These are phyloP conservation scores for Penicillium sp. DNA, from an alignment of 2,329 filamentous ascomycete species.

Conservation along the genomic window DNA sequence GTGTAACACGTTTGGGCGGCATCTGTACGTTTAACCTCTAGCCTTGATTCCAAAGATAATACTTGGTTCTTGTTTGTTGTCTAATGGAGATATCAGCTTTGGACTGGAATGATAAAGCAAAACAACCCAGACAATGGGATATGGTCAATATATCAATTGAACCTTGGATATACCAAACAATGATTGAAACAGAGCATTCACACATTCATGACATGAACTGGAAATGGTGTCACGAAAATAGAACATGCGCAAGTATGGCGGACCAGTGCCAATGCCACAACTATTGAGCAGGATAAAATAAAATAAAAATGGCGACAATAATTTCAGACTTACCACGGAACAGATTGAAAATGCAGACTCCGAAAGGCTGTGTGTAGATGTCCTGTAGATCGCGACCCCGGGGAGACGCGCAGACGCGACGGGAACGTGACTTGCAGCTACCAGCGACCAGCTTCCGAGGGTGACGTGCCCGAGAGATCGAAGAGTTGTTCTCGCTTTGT, in stretches of 20 bases:
- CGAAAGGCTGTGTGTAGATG: background rate
- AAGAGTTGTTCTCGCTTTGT: background rate
- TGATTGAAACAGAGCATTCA: background rate
- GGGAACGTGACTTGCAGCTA: constrained; percentile 20
- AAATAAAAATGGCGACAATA: background rate
- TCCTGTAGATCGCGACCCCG: constrained; percentile 17
- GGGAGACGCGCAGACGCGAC: constrained; percentile 26
- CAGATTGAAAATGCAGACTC: background rate
- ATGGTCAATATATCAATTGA: background rate
- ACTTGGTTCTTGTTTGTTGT: background rate
- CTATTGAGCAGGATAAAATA: background rate
- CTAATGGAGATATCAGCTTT: background rate
- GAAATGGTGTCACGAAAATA: background rate
- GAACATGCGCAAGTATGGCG: background rate
- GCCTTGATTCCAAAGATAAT: background rate
- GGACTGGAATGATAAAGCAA: background rate
- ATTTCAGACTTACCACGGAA: background rate
- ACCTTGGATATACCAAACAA: background rate
- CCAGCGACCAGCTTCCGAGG: background rate
- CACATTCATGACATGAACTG: background rate
- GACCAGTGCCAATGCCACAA: background rate
- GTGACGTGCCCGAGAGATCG: background rate
- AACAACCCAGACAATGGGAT: background rate
- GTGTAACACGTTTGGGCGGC: constrained; percentile 26
- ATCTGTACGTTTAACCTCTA: constrained; percentile 12